phyloP scores from a whole-genome alignment of 140 eudicot species.

The Stevia rebaudiana region DNA sequence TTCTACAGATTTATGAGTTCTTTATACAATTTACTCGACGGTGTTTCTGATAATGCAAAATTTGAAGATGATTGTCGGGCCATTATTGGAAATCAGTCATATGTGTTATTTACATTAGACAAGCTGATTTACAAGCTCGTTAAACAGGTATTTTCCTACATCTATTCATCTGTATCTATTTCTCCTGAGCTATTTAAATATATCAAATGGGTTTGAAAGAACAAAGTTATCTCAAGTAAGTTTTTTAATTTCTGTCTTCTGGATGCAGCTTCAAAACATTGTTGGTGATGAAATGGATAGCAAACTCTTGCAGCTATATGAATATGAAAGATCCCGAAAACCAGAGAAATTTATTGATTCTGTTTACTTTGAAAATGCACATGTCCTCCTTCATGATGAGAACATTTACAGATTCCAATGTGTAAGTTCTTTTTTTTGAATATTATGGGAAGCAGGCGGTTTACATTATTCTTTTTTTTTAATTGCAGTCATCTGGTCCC shows the following conservation, averaged over 20 bases:
- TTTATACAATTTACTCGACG: slow-evolving; percentile 77
- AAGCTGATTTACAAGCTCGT: slow-evolving; percentile 85
- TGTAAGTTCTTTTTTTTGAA: slow-evolving; percentile 41
- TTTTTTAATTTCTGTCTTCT: neutral
- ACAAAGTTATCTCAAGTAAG: neutral
- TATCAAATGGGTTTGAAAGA: too few species aligned
- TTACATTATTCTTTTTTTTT: neutral
- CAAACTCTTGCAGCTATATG: slow-evolving; percentile 75
- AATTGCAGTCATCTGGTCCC: slow-evolving; percentile 53
- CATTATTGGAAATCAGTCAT: slow-evolving; percentile 86
- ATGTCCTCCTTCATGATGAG: slow-evolving; percentile 86
- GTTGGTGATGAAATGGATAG: slow-evolving; percentile 77
- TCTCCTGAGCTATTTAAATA: too few species aligned
- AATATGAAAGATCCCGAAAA: slow-evolving; percentile 72
- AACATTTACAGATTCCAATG: slow-evolving; percentile 84
- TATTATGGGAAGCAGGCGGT: neutral
- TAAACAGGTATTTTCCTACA: slow-evolving; percentile 55
- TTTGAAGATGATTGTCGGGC: slow-evolving; percentile 95
- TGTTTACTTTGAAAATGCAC: slow-evolving; percentile 85
- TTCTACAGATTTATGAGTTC: slow-evolving; percentile 74
- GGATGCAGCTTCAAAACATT: slow-evolving; percentile 82
- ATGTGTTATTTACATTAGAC: slow-evolving; percentile 88
- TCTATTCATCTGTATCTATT: neutral
- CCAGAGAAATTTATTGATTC: slow-evolving; percentile 70
- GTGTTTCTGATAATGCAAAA: slow-evolving; percentile 77